phyloP scores from a whole-genome alignment of 2,329 filamentous ascomycete genomes.

The Acrocalymma vagum region DNA sequence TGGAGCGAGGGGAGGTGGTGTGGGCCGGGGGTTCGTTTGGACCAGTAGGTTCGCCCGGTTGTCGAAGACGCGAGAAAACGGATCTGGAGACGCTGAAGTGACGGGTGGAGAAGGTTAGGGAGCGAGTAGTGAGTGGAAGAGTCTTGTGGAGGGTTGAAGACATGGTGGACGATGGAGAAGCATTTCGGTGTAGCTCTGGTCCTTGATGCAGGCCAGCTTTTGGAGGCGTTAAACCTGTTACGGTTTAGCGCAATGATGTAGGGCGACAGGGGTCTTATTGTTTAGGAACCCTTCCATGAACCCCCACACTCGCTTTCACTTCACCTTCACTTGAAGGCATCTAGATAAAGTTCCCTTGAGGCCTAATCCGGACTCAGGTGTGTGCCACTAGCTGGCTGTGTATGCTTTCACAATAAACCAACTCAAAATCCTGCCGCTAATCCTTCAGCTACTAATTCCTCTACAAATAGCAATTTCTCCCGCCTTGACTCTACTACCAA shows the following conservation, averaged over 20 bases:
- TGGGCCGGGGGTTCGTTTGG: slow-evolving; percentile 49
- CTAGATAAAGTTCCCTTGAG: too few relatives aligned
- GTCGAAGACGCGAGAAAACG: slow-evolving; percentile 38
- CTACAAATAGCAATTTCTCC: neutral
- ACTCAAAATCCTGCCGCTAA: too few relatives aligned
- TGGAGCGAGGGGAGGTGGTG: slow-evolving; percentile 45
- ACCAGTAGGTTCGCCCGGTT: slow-evolving; percentile 44
- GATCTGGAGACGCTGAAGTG: slow-evolving; percentile 31
- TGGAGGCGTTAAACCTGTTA: slow-evolving; percentile 23
- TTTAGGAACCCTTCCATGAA: too few relatives aligned
- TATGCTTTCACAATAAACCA: too few relatives aligned
- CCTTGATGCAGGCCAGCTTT: slow-evolving; percentile 32
- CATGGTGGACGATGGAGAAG: slow-evolving; percentile 37
- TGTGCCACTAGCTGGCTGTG: too few relatives aligned
- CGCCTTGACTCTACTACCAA: neutral
- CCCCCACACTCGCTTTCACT: too few relatives aligned
- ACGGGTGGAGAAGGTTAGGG: slow-evolving; percentile 19
- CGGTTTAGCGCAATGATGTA: slow-evolving; percentile 15
- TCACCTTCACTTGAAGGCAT: too few relatives aligned
- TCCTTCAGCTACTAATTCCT: too few relatives aligned
- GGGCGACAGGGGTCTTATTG: too few relatives aligned
- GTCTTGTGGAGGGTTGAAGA: slow-evolving; percentile 29
- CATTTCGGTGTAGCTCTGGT: slow-evolving; percentile 33
- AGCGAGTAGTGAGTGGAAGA: slow-evolving; percentile 18
- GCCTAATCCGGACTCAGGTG: too few relatives aligned